These are phyloP conservation scores for Iris pallida DNA, from an alignment of 116 monocot genomes.

Conservation along the genomic window DNA sequence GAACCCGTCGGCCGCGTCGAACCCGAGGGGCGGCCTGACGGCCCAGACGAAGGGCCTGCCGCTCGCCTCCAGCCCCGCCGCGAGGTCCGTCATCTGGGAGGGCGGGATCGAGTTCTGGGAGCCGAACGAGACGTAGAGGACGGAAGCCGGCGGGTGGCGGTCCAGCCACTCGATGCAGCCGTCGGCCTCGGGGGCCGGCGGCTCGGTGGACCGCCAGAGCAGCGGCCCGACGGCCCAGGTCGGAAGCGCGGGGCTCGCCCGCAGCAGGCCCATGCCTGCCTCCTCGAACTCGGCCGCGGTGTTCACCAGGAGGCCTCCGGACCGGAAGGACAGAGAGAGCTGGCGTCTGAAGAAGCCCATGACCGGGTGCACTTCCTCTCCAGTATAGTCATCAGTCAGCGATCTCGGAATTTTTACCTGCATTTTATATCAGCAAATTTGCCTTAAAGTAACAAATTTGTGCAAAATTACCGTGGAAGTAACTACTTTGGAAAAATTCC, in stretches of 20 bases:
- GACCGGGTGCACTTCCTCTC: too few species aligned
- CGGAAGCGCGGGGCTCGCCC: slow-evolving; percentile 2
- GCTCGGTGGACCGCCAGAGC: not conserved
- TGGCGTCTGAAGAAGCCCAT: slow-evolving; percentile 16
- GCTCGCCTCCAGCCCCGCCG: slow-evolving; percentile 24
- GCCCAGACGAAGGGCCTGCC: slow-evolving; percentile 23
- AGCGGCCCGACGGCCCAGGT: slow-evolving; percentile 27
- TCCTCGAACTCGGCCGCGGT: slow-evolving; percentile 34
- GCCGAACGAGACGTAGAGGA: slow-evolving; percentile 30
- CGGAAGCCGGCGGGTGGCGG: slow-evolving; percentile 11
- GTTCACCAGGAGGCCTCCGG: slow-evolving; percentile 25
- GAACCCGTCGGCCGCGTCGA: slow-evolving; percentile 11
- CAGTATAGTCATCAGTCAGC: too few species aligned
- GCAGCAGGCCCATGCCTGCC: slow-evolving; percentile 9
- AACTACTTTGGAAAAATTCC: too few species aligned
- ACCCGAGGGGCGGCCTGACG: slow-evolving; percentile 21
- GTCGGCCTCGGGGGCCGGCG: not conserved
- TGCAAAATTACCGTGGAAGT: too few species aligned
- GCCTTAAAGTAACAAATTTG: too few species aligned
- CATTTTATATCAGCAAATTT: too few species aligned
- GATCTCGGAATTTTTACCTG: too few species aligned
- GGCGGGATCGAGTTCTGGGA: slow-evolving; percentile 20
- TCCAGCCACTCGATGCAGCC: slow-evolving; percentile 20
- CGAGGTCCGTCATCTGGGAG: slow-evolving; percentile 26
- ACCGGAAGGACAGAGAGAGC: not conserved